Base-by-base conservation (phyloP, 1,284 basidiomycete genomes). In the Leccinum pachyderme region DNA sequence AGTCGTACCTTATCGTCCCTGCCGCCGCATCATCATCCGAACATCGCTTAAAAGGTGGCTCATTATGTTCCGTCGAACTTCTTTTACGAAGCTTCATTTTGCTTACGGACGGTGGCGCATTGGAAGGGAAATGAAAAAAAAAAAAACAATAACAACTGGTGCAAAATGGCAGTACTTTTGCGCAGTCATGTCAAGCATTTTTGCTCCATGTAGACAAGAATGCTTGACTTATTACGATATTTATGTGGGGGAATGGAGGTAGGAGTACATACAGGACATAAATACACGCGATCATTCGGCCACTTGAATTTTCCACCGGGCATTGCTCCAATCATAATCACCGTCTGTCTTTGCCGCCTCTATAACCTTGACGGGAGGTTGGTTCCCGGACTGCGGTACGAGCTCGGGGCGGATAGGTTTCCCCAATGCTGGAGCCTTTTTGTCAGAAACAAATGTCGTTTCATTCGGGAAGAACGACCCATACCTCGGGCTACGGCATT, bases 301-400 rank as follows among this genome's bases (percentile, higher is more conserved):
- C 18, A 18, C 43, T 28, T 32, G n/a, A 22, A 58, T 59, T 51
- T 63, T 66, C 13, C 24, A n/a, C 18, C 39, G 4, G 8, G 9
- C n/a, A 22, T 70, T 65, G 24, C 35, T 52, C 68, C 67, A 66
- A 48, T 69, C 64, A 49, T 53, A 58, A 6, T 47, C 11, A n/a
- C 48, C 49, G 5, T 18, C 32, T 7, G 12, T 13, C 7, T 41
- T 55, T 27, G 62, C 60, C 15, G 57, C 64, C 9, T 49, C 57
- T 9, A 64, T 8, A 13, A 63, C 37, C n/a, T 28, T n/a, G 9
- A 37, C 24, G 4, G 62, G 52, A 7, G 12, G 29, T 25, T 45
- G 3, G 4, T 48, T 49, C 7, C 7, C 24, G 47, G 46, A 57
- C 35, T 51, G 55, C 37, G 66, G 66, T 12, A 62, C 58, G 22